phyloP scores from a whole-genome alignment of 2,329 filamentous ascomycete genomes.

The Nemania diffusa region DNA sequence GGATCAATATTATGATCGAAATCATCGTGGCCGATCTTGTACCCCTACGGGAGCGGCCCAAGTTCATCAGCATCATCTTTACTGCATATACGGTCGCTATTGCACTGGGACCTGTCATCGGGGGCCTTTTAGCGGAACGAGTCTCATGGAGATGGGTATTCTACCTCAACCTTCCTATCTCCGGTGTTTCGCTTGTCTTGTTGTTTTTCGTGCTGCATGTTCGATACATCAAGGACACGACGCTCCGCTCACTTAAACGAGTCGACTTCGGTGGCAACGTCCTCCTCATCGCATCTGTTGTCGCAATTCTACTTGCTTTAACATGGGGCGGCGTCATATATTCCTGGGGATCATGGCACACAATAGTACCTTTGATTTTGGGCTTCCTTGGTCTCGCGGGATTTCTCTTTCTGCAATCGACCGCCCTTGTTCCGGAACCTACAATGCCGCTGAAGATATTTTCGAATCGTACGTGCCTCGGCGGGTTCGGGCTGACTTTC shows the following conservation, averaged over 20 bases:
- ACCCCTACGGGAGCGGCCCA: neutral
- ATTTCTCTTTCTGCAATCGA: neutral
- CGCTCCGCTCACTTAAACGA: neutral
- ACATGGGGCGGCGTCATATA: neutral
- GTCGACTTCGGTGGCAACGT: neutral
- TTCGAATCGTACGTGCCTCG: neutral
- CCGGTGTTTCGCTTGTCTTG: neutral
- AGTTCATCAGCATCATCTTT: neutral
- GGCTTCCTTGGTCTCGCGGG: neutral
- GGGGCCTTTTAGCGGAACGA: neutral
- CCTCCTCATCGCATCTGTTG: neutral
- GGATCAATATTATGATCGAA: neutral
- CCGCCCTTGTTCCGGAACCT: neutral
- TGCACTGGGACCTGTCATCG: slow-evolving; percentile 1
- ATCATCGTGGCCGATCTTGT: neutral
- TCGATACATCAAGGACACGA: neutral
- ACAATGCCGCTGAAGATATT: neutral
- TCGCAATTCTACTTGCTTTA: neutral
- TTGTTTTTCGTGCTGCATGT: neutral
- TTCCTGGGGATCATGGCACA: neutral
- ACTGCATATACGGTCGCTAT: neutral
- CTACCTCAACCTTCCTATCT: slow-evolving; percentile 4
- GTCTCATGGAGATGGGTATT: slow-evolving; percentile 7
- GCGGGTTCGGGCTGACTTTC: neutral
- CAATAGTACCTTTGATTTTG: neutral